A percentile compares a stretch with the other conserved stretches of the same genome.
Conservation (phyloP, 805 yeast species). For the Cyberlindnera meyerae region DNA sequence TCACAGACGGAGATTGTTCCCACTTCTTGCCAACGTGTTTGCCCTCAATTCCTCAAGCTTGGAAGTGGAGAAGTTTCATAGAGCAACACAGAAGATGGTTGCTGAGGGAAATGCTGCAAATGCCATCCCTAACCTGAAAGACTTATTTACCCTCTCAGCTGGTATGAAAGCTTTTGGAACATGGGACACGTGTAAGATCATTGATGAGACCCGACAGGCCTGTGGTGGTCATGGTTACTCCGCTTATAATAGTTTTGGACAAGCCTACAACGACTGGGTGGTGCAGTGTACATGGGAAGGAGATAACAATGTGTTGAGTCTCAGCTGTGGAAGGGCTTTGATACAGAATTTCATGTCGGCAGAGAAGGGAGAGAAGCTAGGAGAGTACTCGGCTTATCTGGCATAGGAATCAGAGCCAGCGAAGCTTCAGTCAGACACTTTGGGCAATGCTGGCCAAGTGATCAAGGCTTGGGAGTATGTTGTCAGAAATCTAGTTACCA, state of each 20-base stretch:
- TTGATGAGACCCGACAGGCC: slow-evolving; percentile 79
- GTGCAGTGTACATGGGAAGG: slow-evolving; percentile 99
- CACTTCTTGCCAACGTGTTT: slow-evolving; percentile 72
- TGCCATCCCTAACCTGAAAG: slow-evolving; percentile 62
- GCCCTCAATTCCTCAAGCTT: slow-evolving; percentile 57
- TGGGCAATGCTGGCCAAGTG: slow-evolving; percentile 9
- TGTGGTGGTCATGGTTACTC: slow-evolving; percentile 69
- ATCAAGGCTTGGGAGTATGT: slow-evolving; percentile 30
- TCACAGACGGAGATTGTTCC: slow-evolving; percentile 77
- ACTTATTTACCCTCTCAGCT: slow-evolving; percentile 79
- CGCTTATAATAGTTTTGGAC: slow-evolving; percentile 82
- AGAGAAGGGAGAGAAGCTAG: slow-evolving; percentile 27
- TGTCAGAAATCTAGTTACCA: slow-evolving; percentile 21
- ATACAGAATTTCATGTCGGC: slow-evolving; percentile 34
- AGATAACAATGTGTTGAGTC: slow-evolving; percentile 80
- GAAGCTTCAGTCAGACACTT: slow-evolving; percentile 18
- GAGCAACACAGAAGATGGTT: slow-evolving; percentile 31
- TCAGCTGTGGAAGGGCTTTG: slow-evolving; percentile 75
- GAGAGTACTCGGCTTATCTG: slow-evolving; percentile 28
- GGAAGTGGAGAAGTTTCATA: slow-evolving; percentile 46
- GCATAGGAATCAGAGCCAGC: slow-evolving; percentile 8
- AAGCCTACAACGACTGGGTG: slow-evolving; percentile 84
- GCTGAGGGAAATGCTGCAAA: slow-evolving; percentile 36
- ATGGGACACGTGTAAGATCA: slow-evolving; percentile 74
- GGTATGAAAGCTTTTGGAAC: slow-evolving; percentile 85